Base-by-base conservation (phyloP, 116 monocot species). In the Papilionanthe hybrid region DNA sequence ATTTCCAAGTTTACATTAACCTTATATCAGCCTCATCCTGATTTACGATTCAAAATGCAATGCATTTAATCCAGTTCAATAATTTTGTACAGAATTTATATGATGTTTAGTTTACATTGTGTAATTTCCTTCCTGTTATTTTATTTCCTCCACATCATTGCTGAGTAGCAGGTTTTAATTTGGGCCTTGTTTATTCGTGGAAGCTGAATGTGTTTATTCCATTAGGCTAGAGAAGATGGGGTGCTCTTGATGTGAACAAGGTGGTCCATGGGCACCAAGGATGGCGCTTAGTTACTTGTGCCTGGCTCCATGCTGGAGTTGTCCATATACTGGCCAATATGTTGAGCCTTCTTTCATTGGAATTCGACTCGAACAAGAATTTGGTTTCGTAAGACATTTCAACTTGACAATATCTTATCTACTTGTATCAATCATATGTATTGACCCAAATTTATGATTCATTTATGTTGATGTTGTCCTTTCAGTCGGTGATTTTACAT, bases 321-420 rank as follows among this genome's bases (percentile, higher is more conserved):
- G 68, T 84, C 55, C 84, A 84, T 73, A 18, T 84, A 58, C 58
- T 85, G 41, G 82, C 81, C 53, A 82, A 82, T 76, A 82, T 84
- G 77, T 72, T 80, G 58, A 80, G 76, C 76, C 80, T 80, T n/a
- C 55, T 82, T 81, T 98, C 53, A 93, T 98, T 76, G 98, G 98
- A 76, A 91, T 98, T 81, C 82, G 86, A 44, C 90, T 98, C 60
- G 98, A 98, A 53, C 86, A 91, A 79, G 98, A 98, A 85, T 98
- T 98, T 75, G 98, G 98, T 98, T 98, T 81, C 82, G 98, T 94
- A 94, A 68, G 75, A 20, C 30, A 5, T 45, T 37, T 72, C 37
- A 29, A 19, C 25, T n/a, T 6, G 30, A 60, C 44, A 72, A 42
- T 76, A 75, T 75, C 42, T n/a, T 73, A 73, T 42, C 41, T 41